phyloP scores from a whole-genome alignment of 2,329 filamentous ascomycete species.

The Talaromyces sp. region DNA sequence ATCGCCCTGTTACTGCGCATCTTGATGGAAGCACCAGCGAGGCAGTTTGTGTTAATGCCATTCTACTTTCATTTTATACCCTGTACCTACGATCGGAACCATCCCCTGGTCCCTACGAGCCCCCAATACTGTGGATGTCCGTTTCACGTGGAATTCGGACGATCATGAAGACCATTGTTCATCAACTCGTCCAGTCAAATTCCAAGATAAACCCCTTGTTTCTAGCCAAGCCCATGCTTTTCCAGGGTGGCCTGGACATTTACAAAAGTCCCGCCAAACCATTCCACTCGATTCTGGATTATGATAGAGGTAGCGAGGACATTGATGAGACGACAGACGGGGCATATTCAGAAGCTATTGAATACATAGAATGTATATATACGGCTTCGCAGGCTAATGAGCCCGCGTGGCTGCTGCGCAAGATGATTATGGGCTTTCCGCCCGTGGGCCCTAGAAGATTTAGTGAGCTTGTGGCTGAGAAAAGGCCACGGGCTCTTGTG shows the following conservation, averaged over 20 bases:
- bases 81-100: slow-evolving; percentile 20
- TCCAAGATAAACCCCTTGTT: slow-evolving; percentile 18
- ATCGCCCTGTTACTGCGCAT: slow-evolving; percentile 16
- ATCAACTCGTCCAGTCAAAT: slow-evolving; percentile 11
- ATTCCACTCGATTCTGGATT: slow-evolving; percentile 19
- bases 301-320: slow-evolving; percentile 12
- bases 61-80: slow-evolving; percentile 20
- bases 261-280: slow-evolving; percentile 5
- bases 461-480: slow-evolving; percentile 33
- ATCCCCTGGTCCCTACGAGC: slow-evolving; percentile 14
- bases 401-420: slow-evolving; percentile 11
- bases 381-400: slow-evolving; percentile 5
- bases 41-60: slow-evolving; percentile 18
- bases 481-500: slow-evolving; percentile 35
- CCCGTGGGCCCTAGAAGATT: slow-evolving; percentile 34
- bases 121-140: slow-evolving; percentile 20
- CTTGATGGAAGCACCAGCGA: slow-evolving; percentile 15
- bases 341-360: slow-evolving; percentile 11
- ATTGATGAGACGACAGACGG: slow-evolving; percentile 4
- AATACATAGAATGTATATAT: slow-evolving; percentile 17
- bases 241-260: background rate
- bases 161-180: slow-evolving; percentile 13
- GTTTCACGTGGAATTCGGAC: slow-evolving; percentile 20
- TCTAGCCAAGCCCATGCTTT: slow-evolving; percentile 12
- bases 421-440: slow-evolving; percentile 33